phyloP scores from a whole-genome alignment of 208 protist species.

The Trypanosomatidae sp. region DNA sequence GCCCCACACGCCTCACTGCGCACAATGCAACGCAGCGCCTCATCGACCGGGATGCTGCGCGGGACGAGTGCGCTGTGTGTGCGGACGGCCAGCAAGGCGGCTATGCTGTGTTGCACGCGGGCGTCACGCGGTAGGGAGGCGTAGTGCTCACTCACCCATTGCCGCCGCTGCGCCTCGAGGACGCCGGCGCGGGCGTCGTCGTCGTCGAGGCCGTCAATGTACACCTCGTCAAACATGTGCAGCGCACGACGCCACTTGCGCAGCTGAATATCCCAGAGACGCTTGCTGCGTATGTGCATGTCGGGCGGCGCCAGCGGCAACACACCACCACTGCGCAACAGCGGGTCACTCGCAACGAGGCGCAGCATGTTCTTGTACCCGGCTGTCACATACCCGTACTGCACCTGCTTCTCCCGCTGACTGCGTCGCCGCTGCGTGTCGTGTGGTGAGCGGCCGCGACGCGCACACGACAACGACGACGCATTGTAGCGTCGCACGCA shows the following conservation, averaged over 20 bases:
- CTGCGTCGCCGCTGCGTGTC: slow-evolving; percentile 27
- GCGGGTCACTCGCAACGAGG: slow-evolving; percentile 55
- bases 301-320: slow-evolving; percentile 56
- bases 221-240: slow-evolving; percentile 85
- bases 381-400: slow-evolving; percentile 58
- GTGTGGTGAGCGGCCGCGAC: slow-evolving; percentile 29
- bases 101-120: slow-evolving; percentile 24
- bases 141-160: slow-evolving; percentile 64
- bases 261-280: slow-evolving; percentile 67
- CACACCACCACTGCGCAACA: slow-evolving; percentile 52
- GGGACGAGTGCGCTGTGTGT: slow-evolving; percentile 25
- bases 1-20: slow-evolving; percentile 48
- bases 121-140: slow-evolving; percentile 9
- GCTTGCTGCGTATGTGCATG: slow-evolving; percentile 45
- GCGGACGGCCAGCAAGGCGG: slow-evolving; percentile 20
- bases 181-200: slow-evolving; percentile 12
- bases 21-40: slow-evolving; percentile 50
- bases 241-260: slow-evolving; percentile 78
- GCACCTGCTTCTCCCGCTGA: slow-evolving; percentile 74
- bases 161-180: slow-evolving; percentile 50
- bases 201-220: slow-evolving; percentile 63
- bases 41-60: slow-evolving; percentile 49
- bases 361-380: slow-evolving; percentile 77
- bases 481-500: background rate
- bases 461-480: background rate